A percentile compares a stretch with the other conserved stretches of the same genome.
Conservation (phyloP, 345 rosid species). For the Melaleuca quinquenervia region DNA sequence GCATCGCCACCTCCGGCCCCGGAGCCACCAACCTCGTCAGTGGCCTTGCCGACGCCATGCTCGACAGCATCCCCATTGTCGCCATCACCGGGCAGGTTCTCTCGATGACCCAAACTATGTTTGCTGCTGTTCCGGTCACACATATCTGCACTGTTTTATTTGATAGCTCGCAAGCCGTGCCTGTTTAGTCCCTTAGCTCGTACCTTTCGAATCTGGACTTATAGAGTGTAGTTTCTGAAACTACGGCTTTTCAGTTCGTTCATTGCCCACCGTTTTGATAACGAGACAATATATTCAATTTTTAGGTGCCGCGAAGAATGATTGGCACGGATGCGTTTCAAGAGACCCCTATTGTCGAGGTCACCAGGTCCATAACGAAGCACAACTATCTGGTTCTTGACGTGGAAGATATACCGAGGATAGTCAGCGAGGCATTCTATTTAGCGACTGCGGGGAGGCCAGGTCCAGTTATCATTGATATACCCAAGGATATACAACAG, state of each 20-base stretch:
- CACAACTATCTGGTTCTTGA: slow-evolving; percentile 82
- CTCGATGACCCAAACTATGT: background rate
- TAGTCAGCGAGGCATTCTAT: slow-evolving; percentile 72
- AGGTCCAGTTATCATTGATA: slow-evolving; percentile 85
- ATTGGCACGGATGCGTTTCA: slow-evolving; percentile 93
- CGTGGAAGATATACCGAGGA: slow-evolving; percentile 83
- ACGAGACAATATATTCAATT: background rate
- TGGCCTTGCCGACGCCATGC: slow-evolving; percentile 82
- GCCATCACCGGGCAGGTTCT: slow-evolving; percentile 88
- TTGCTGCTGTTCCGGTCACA: background rate
- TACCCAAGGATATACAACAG: slow-evolving; percentile 94
- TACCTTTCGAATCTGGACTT: background rate
- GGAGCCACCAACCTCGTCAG: slow-evolving; percentile 89
- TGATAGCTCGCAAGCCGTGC: background rate
- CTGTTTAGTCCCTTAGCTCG: background rate
- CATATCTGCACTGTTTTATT: background rate
- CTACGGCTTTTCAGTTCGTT: background rate
- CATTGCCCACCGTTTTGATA: background rate
- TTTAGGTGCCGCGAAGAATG: slow-evolving; percentile 82
- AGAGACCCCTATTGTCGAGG: slow-evolving; percentile 92
- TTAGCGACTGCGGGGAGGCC: slow-evolving; percentile 85
- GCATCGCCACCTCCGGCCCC: slow-evolving; percentile 95
- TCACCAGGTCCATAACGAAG: slow-evolving; percentile 80
- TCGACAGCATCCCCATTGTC: slow-evolving; percentile 83
- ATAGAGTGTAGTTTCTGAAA: background rate